Conservation (phyloP, 495 filamentous ascomycete genomes). For the Polyplosphaeria fusca region DNA sequence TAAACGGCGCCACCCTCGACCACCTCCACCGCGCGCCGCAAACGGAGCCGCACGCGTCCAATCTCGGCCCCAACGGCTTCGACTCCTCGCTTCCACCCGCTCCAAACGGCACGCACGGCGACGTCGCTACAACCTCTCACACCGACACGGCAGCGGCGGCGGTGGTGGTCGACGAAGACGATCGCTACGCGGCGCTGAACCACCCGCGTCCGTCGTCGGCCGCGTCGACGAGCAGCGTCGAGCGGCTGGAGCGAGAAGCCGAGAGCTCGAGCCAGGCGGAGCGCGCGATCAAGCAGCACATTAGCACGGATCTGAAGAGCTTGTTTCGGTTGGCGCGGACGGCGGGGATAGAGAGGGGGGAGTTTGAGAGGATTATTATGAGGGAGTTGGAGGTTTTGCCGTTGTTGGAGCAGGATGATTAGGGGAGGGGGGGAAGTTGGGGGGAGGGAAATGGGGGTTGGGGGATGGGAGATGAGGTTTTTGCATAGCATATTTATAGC, state of each 20-base stretch:
- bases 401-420: constrained; percentile 67
- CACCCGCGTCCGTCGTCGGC: constrained; percentile 35
- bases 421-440: too few relatives aligned
- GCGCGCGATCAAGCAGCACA: constrained; percentile 82
- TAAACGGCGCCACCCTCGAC: constrained; percentile 49
- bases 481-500: too few relatives aligned
- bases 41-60: constrained; percentile 21
- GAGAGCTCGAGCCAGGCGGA: constrained; percentile 65
- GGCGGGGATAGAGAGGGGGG: constrained; percentile 74
- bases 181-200: constrained; percentile 19
- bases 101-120: constrained; percentile 1
- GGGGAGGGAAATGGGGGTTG: too few relatives aligned
- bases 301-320: constrained; percentile 83
- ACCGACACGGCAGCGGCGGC: constrained; percentile 10
- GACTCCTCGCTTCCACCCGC: constrained; percentile 17
- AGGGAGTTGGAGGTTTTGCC: constrained; percentile 76
- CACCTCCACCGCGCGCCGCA: constrained; percentile 33
- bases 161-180: constrained; percentile 9
- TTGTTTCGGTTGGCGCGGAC: constrained; percentile 75
- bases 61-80: constrained; percentile 14
- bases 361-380: constrained; percentile 78
- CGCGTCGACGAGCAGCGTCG: constrained; percentile 33
- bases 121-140: constrained; percentile 4
- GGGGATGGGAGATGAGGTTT: too few relatives aligned
- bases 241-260: constrained; percentile 39